Evolutionary conservation across 345 rosid species (phyloP).

Genomic region (Moricandia moricandioides): DNA sequence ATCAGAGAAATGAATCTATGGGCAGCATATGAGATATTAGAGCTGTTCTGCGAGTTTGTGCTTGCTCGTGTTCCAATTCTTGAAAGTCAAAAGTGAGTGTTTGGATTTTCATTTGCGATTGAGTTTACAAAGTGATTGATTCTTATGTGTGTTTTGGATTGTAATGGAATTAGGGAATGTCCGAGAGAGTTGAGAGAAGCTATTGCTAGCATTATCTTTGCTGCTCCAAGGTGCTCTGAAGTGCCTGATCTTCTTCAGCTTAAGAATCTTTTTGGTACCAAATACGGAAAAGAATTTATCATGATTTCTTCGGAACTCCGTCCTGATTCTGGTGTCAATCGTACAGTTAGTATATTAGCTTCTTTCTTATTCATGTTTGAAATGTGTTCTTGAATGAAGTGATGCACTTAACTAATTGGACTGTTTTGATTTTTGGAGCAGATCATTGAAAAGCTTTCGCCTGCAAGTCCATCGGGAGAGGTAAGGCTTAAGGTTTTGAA

Average conservation of each 20-base stretch:
- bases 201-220: constrained; percentile 81
- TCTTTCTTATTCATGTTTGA: constrained; percentile 8
- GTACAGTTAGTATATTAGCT: constrained; percentile 59
- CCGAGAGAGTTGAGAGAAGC: constrained; percentile 90
- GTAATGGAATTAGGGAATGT: constrained; percentile 63
- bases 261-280: constrained; percentile 72
- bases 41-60: constrained; percentile 85
- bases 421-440: constrained; percentile 28
- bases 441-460: constrained; percentile 87
- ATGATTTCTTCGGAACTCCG: constrained; percentile 76
- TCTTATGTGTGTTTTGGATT: background rate
- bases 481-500: constrained; percentile 68
- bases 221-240: constrained; percentile 97
- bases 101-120: no score
- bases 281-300: constrained; percentile 88
- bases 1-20: constrained; percentile 77
- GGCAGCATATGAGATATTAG: constrained; percentile 85
- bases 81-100: constrained; percentile 72
- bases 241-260: constrained; percentile 81
- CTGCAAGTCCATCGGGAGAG: constrained; percentile 68
- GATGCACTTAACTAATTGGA: background rate
- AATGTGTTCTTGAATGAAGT: no score
- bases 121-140: no score
- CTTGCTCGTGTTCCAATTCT: constrained; percentile 86
- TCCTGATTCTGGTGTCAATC: constrained; percentile 90